Evolutionary conservation across 2,329 filamentous ascomycete species (phyloP), one percentile per base, ranked within the genome.

Genomic region (Sphaerostilbella broomeana): DNA sequence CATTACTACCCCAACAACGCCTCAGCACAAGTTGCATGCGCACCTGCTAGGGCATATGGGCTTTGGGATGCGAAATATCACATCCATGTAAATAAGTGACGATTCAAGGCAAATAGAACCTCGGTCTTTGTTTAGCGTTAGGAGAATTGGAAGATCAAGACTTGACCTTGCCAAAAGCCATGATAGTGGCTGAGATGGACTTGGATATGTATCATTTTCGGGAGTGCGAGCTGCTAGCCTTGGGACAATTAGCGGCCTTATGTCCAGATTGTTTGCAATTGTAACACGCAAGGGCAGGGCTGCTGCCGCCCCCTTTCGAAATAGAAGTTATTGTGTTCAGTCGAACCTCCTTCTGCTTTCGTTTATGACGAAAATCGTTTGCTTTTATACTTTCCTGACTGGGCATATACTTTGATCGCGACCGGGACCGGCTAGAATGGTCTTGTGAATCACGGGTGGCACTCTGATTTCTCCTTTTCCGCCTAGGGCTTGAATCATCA

Each of bases 291-390:
- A 59, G 51, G 17, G 48, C 20, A 32, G 54, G 56, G 46, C 35
- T 19, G 25, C 26, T 52, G 26, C 45, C 52, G 13, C 59, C 60
- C 2, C 50, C 53, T 2, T 54, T 54, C n/a, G 80, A 84, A 32
- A 86, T 76, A 2, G 77, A 81, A 4, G 68, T 72, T 40, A 80
- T 56, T 17, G 69, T 69, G 52, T 81, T 81, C 40, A 86, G 61
- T 45, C 81, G 80, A 36, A 85, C 69, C 40, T 82, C 76, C 56
- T 81, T 82, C 57, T 78, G 78, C 51, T 75, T 72, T 30, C 78
- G 67, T 54, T 73, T 71, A 28, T 77, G 73, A 6, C 75, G 72
- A 13, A 80, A 58, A 47, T 76, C 67, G 47, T 70, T 66, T 6
- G 62, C 61, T 24, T 56, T 61, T 21, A 34, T 18, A 27, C 42